These are phyloP conservation scores for Pezicula rhizophila DNA, from an alignment of 2,329 filamentous ascomycete species.

Conservation along the genomic window DNA sequence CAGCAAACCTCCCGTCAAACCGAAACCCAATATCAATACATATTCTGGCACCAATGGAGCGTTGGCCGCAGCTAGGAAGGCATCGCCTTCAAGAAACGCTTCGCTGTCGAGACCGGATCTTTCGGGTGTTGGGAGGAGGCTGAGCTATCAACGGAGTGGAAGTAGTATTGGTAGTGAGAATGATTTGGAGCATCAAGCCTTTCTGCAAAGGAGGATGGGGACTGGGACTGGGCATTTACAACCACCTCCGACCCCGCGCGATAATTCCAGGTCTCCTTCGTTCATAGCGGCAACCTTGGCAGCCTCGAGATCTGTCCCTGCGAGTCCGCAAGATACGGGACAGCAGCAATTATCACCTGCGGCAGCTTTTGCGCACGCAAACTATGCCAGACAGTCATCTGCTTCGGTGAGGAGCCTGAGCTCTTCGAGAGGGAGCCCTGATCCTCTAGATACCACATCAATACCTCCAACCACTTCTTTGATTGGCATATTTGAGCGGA, in stretches of 20 bases:
- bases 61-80: slow-evolving; percentile 35
- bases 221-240: slow-evolving; percentile 13
- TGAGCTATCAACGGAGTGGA: slow-evolving; percentile 13
- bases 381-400: slow-evolving; percentile 5
- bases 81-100: slow-evolving; percentile 4
- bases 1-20: slow-evolving; percentile 34
- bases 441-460: slow-evolving; percentile 46
- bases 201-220: slow-evolving; percentile 9
- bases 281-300: slow-evolving; percentile 57
- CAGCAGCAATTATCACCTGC: slow-evolving; percentile 10
- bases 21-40: slow-evolving; percentile 30
- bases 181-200: slow-evolving; percentile 7
- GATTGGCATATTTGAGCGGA: slow-evolving; percentile 63
- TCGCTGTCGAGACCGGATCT: slow-evolving; percentile 5
- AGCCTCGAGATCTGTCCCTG: slow-evolving; percentile 54
- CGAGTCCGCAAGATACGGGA: slow-evolving; percentile 36
- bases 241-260: slow-evolving; percentile 9
- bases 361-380: neutral
- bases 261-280: slow-evolving; percentile 44
- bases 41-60: slow-evolving; percentile 37
- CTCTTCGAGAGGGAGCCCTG: slow-evolving; percentile 14
- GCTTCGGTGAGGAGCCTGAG: slow-evolving; percentile 15
- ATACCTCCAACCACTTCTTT: slow-evolving; percentile 59
- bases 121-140: slow-evolving; percentile 1
- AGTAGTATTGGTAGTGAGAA: slow-evolving; percentile 13